Base-by-base conservation (phyloP, 192 early-diverging fungal genomes). In the Kappamyces sp. region DNA sequence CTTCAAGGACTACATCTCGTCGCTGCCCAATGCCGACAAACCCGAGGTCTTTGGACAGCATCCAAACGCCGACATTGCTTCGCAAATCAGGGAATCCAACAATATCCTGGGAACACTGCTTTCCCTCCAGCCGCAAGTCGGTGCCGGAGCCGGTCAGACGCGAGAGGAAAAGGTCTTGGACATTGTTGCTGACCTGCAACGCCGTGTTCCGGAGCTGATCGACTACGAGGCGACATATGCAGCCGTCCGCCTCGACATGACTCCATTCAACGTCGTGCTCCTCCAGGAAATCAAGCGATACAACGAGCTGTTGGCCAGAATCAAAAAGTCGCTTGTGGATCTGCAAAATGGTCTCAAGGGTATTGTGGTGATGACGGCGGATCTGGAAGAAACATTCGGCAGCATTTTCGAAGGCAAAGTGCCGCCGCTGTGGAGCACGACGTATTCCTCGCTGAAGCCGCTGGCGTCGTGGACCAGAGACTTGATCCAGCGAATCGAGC, bases 31-130 rank as follows among this genome's bases (percentile, higher is more conserved):
- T 1, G 70, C 70, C 45, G 81, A 83, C 62, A 79, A 80, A 58
- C 81, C 81, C 6, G 81, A 83, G 59, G 72, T 83, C 0, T 83
- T 83, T 80, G 81, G 81, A 1, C 79, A 83, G 66, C 81, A 83
- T 64, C 71, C 79, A 30, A 83, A 83, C 61, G 81, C 81, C 3
- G 81, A 83, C 61, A 83, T 83, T 49, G 74, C 78, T 2, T 71
- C 66, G 50, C 81, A 83, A 61, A 83, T 83, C 51, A 38, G 64
- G 60, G 79, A 83, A 57, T 79, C 79, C 3, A 66, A 45, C 40
- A 70, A 62, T 32, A 74, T 83, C 33, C 61, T 83, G 31, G 55
- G 67, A 40, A 72, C 59, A 6, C 65, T 83, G 4, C 48, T 83
- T 7, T 79, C 76, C 0, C 67, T 83, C 15, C 73, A 76, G 54